Evolutionary conservation across 2,329 filamentous ascomycete genomes (phyloP).

Genomic region (Colletotrichum simmondsii): DNA sequence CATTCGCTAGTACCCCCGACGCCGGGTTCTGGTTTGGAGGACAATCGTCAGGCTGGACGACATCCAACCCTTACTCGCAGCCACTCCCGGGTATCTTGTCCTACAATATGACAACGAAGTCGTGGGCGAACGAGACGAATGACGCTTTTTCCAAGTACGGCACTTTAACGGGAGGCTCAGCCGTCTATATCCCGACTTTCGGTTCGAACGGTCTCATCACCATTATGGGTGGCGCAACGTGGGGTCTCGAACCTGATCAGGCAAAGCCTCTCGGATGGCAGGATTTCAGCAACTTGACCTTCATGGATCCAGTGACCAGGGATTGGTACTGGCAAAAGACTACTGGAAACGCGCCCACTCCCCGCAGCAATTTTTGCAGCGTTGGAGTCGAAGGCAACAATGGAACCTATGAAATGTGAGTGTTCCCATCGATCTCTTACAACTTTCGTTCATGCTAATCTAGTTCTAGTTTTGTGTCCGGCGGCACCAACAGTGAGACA

Average conservation of each 20-base stretch:
- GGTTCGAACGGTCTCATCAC: constrained; percentile 26
- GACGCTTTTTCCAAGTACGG: constrained; percentile 19
- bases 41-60: constrained; percentile 10
- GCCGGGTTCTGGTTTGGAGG: constrained; percentile 31
- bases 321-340: constrained; percentile 29
- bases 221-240: constrained; percentile 22
- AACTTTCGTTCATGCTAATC: background rate
- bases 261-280: background rate
- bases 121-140: constrained; percentile 26
- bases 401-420: constrained; percentile 34
- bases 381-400: constrained; percentile 21
- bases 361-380: constrained; percentile 15
- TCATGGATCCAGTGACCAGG: constrained; percentile 29
- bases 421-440: background rate
- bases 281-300: constrained; percentile 33
- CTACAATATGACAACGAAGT: constrained; percentile 28
- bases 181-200: constrained; percentile 23
- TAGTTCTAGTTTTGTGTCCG: constrained; percentile 29
- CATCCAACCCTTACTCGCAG: background rate
- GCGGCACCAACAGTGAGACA: constrained; percentile 16
- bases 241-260: background rate
- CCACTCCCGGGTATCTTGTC: constrained; percentile 9
- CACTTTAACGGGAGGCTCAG: constrained; percentile 15
- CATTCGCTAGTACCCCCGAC: constrained; percentile 11
- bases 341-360: constrained; percentile 20